Base-by-base conservation (phyloP, 2,329 filamentous ascomycete species). In the Pseudogymnoascus sp. region DNA sequence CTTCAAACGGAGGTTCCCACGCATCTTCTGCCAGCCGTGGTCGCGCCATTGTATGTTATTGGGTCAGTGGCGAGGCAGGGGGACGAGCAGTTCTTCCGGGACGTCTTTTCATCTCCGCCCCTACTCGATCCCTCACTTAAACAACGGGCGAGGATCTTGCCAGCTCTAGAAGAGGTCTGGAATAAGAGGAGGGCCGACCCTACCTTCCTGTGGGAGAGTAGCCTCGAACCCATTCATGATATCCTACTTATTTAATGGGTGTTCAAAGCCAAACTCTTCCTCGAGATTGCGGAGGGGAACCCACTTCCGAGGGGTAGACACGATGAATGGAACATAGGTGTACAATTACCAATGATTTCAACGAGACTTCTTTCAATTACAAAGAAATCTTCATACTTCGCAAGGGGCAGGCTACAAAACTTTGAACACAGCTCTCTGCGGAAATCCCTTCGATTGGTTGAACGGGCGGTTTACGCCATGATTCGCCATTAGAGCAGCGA, bases 91-190 rank as follows among this genome's bases (percentile, higher is more conserved):
- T 64, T 67, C 16, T 71, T 72, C 41, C 66, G 66, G 65, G 40
- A 63, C 14, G 35, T 65, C 1, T 71, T 71, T 60, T 68, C 67
- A 14, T 63, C 66, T 21, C 40, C 62, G 9, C 68, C 69, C 35
- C 52, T 72, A 16, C 41, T 71, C 8, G 67, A 71, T 64, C 63
- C 67, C 4, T 66, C 61, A 7, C 60, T 71, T 23, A 62, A 67
- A 59, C 70, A 72, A 65, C 68, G 70, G 41, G 49, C 55, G 25
- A 67, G 63, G 37, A 67, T 71, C 28, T 40, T 71, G n/a, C 67
- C 69, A 25, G 49, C 69, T 43, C 49, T 72, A 18, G 69, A 71
- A 65, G 63, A 68, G 9, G 61, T 70, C 21, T 71, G 70, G 69
- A 61, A 14, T 9, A 62, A 40, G 49, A 66, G 67, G 37, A 35